phyloP scores from a whole-genome alignment of 169 alveolate genomes.

The Cryptosporidium sp. region DNA sequence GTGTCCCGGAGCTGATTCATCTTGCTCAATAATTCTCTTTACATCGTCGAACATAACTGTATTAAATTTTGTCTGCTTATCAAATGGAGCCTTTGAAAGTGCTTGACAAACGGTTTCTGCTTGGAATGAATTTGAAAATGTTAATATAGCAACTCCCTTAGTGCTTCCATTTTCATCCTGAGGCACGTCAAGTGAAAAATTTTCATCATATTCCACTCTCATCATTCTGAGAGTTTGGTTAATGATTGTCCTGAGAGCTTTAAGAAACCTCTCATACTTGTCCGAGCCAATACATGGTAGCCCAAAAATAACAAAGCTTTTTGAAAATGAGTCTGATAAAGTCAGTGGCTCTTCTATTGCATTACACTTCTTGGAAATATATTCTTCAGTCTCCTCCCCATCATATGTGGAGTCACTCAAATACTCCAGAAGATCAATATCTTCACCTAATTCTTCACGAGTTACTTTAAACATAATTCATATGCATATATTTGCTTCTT shows the following conservation, averaged over 20 bases:
- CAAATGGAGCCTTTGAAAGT: conserved; percentile 73
- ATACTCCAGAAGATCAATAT: conserved; percentile 77
- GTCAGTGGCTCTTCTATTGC: conserved; percentile 80
- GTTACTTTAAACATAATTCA: conserved; percentile 77
- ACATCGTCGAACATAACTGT: conserved; percentile 85
- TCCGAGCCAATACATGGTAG: conserved; percentile 81
- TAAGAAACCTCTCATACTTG: conserved; percentile 80
- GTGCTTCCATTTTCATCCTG: conserved; percentile 79
- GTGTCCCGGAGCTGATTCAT: conserved; percentile 83
- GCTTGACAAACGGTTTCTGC: conserved; percentile 78
- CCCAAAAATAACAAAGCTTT: conserved; percentile 79
- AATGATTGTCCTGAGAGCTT: conserved; percentile 81
- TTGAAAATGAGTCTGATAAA: conserved; percentile 77
- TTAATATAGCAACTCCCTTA: conserved; percentile 84
- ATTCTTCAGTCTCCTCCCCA: conserved; percentile 82
- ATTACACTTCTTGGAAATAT: conserved; percentile 76
- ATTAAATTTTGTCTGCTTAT: conserved; percentile 66
- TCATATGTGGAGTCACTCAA: conserved; percentile 83
- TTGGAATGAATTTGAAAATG: conserved; percentile 83
- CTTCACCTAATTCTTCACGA: conserved; percentile 78
- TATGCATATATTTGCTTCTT: conserved; percentile 8
- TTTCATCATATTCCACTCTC: conserved; percentile 79
- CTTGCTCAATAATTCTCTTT: conserved; percentile 81
- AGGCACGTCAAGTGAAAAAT: conserved; percentile 80
- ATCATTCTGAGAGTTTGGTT: conserved; percentile 77